Conservation (phyloP, 208 protist genomes). For the Leishmania braziliensis region DNA sequence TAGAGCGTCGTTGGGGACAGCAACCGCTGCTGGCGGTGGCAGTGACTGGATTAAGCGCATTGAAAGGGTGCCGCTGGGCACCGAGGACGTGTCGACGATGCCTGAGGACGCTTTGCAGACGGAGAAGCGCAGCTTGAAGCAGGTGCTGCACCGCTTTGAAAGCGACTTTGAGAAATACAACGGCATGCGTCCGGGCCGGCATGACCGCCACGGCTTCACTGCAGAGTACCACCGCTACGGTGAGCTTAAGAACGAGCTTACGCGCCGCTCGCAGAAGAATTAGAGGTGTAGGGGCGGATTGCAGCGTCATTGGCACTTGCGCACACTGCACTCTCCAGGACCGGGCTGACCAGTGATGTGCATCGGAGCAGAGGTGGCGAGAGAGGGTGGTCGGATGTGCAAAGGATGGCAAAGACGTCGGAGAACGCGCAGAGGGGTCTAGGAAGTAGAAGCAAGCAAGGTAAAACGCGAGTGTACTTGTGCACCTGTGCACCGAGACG, state of each 20-base stretch:
- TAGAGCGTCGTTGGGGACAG: not conserved
- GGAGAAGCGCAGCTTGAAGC: conserved; percentile 81
- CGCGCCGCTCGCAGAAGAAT: conserved; percentile 31
- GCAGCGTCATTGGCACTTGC: not conserved
- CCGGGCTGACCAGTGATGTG: not conserved
- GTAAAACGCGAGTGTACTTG: not conserved
- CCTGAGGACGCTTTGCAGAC: conserved; percentile 48
- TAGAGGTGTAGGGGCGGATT: not conserved
- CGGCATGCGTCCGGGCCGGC: conserved; percentile 54
- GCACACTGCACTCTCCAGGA: not conserved
- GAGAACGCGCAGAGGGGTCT: not conserved
- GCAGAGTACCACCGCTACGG: conserved; percentile 81
- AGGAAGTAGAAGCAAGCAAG: not conserved
- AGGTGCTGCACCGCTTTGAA: conserved; percentile 82
- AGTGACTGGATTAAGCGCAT: conserved; percentile 30
- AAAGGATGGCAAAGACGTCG: not conserved
- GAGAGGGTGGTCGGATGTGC: not conserved
- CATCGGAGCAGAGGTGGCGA: not conserved
- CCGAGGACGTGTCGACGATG: conserved; percentile 51
- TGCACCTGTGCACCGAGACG: not conserved
- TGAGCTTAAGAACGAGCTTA: conserved; percentile 79
- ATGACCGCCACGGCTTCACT: conserved; percentile 58
- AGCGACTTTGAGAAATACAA: conserved; percentile 67
- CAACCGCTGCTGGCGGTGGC: not conserved
- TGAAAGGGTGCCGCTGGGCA: conserved; percentile 48